A percentile compares a stretch with the other conserved stretches of the same genome.
Conservation (phyloP, 345 rosid genomes). For the Aquilaria malaccensis region DNA sequence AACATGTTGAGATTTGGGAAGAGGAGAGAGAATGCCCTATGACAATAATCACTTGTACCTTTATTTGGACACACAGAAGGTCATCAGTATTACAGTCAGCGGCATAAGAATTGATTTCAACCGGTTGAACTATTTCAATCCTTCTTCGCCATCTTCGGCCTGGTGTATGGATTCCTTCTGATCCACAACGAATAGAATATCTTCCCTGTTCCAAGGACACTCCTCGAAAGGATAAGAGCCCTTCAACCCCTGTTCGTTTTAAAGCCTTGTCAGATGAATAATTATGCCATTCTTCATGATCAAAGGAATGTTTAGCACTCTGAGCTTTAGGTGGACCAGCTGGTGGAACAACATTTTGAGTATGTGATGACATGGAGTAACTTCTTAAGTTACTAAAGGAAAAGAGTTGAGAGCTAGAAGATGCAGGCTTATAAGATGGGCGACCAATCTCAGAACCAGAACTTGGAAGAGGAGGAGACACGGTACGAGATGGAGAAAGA, state of each 20-base stretch:
- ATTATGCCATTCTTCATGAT: constrained; percentile 71
- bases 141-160: constrained; percentile 96
- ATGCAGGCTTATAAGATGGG: constrained; percentile 43
- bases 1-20: background rate
- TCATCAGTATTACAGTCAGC: constrained; percentile 92
- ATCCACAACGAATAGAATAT: constrained; percentile 91
- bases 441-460: constrained; percentile 51
- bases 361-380: constrained; percentile 95
- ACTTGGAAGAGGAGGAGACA: constrained; percentile 48
- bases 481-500: constrained; percentile 46
- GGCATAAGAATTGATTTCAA: constrained; percentile 72
- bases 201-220: constrained; percentile 81
- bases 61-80: constrained; percentile 92
- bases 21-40: background rate
- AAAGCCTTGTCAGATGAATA: constrained; percentile 43
- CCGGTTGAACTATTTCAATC: constrained; percentile 85
- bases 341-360: constrained; percentile 62
- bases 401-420: constrained; percentile 82
- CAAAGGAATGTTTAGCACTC: constrained; percentile 72
- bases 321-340: constrained; percentile 49
- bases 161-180: constrained; percentile 85
- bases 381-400: constrained; percentile 87
- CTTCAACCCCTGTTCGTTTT: constrained; percentile 45
- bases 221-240: constrained; percentile 78
- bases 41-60: constrained; percentile 30